Evolutionary conservation across 2,329 filamentous ascomycete genomes (phyloP).

Genomic region (Phyllosticta citribraziliensis): DNA sequence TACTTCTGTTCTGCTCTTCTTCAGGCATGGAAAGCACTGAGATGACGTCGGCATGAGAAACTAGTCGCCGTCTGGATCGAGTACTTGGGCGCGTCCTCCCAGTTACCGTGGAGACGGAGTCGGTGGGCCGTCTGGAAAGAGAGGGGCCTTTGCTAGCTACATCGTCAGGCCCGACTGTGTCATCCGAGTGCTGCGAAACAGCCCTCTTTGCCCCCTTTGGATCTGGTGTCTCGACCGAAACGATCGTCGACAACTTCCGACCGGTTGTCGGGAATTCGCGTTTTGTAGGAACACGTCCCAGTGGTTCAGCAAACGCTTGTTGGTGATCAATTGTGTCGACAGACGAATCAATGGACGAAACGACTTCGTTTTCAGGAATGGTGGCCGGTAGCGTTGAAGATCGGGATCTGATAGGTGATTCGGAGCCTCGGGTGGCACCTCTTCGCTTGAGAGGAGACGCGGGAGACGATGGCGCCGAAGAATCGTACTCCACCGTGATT

Average conservation of each 20-base stretch:
- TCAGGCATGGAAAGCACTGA: constrained; percentile 72
- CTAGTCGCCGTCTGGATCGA: constrained; percentile 54
- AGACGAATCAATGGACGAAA: constrained; percentile 25
- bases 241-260: constrained; percentile 49
- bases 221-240: constrained; percentile 45
- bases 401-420: constrained; percentile 32
- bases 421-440: constrained; percentile 25
- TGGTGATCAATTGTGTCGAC: constrained; percentile 24
- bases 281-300: constrained; percentile 19
- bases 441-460: constrained; percentile 26
- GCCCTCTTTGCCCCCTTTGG: constrained; percentile 17
- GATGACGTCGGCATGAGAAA: constrained; percentile 87
- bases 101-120: constrained; percentile 4
- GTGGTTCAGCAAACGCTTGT: constrained; percentile 18
- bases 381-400: constrained; percentile 20
- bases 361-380: constrained; percentile 18
- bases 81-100: constrained; percentile 36
- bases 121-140: not conserved
- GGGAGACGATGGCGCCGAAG: constrained; percentile 5
- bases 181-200: constrained; percentile 2
- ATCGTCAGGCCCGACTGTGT: constrained; percentile 12
- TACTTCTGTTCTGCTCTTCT: constrained; percentile 37
- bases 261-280: constrained; percentile 44
- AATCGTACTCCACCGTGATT: constrained; percentile 8
- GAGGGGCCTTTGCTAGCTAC: not conserved